Evolutionary conservation across 2,329 filamentous ascomycete genomes (phyloP).

Genomic region (Berkeleyomyces basicola): DNA sequence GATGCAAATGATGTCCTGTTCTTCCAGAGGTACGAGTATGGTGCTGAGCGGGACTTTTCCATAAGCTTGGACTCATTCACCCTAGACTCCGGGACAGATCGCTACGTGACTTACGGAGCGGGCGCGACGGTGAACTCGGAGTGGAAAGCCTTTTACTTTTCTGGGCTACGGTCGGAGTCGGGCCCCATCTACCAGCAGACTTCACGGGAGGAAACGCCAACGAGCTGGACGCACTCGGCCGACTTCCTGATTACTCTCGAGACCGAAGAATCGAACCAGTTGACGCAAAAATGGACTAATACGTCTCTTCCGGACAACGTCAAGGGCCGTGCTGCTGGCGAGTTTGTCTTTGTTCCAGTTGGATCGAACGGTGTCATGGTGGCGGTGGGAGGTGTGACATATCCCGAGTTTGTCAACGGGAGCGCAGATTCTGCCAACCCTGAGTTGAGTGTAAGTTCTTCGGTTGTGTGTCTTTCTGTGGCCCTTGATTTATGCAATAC

Average conservation of each 20-base stretch:
- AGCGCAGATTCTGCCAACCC: constrained; percentile 23
- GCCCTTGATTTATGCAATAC: not conserved
- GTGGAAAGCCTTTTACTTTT: constrained; percentile 56
- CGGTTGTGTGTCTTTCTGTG: not conserved
- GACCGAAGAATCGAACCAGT: constrained; percentile 39
- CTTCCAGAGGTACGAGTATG: constrained; percentile 39
- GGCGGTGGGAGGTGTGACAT: constrained; percentile 56
- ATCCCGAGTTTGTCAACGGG: constrained; percentile 27
- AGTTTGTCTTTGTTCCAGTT: constrained; percentile 62
- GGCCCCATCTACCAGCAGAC: constrained; percentile 30
- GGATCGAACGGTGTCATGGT: constrained; percentile 60
- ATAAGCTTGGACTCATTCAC: constrained; percentile 19
- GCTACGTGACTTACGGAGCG: constrained; percentile 48
- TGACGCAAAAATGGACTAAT: constrained; percentile 39
- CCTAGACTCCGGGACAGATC: constrained; percentile 33
- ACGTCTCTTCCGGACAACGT: constrained; percentile 32
- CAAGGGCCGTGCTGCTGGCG: constrained; percentile 41
- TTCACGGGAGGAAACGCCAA: constrained; percentile 16
- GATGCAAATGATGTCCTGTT: constrained; percentile 27
- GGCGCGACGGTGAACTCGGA: constrained; percentile 50
- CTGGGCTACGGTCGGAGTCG: constrained; percentile 38
- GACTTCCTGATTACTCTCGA: constrained; percentile 35
- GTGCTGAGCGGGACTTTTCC: constrained; percentile 16
- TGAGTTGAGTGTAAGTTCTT: not conserved
- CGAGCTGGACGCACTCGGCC: constrained; percentile 24